Percentiles rank a stretch among this genome's conserved stretches.
Conservation (phyloP, 257 asterid genomes). For the Fraxinus pennsylvanica region DNA sequence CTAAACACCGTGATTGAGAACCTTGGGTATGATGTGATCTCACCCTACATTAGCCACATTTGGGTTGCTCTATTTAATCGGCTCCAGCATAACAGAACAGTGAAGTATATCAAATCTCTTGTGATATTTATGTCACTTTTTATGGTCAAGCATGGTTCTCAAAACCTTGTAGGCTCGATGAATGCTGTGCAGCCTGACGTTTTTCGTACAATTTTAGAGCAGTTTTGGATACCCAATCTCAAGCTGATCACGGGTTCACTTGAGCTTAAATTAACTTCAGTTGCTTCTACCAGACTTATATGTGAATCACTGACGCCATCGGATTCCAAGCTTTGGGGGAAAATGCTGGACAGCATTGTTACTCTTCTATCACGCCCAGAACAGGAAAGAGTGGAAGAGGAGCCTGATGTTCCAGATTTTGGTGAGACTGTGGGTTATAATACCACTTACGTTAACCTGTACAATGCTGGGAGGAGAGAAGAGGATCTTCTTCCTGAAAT, state of each 20-base stretch:
- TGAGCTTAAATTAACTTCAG: slow-evolving; percentile 82
- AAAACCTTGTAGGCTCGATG: slow-evolving; percentile 66
- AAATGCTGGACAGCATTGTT: slow-evolving; percentile 84
- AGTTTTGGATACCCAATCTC: slow-evolving; percentile 85
- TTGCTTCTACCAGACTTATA: slow-evolving; percentile 75
- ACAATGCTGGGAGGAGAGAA: slow-evolving; percentile 84
- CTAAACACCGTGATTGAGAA: slow-evolving; percentile 89
- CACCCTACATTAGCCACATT: slow-evolving; percentile 57
- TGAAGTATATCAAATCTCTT: slow-evolving; percentile 72
- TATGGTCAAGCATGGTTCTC: slow-evolving; percentile 72
- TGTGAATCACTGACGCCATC: slow-evolving; percentile 64
- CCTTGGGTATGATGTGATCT: slow-evolving; percentile 70
- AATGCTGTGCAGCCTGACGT: slow-evolving; percentile 70
- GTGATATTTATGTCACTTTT: slow-evolving; percentile 84
- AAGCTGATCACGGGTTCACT: slow-evolving; percentile 66
- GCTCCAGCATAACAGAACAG: slow-evolving; percentile 56
- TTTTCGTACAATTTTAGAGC: slow-evolving; percentile 59
- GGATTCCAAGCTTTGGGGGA: slow-evolving; percentile 74
- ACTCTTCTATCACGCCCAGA: slow-evolving; percentile 80
- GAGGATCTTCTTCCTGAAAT: slow-evolving; percentile 84
- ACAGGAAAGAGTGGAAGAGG: slow-evolving; percentile 78
- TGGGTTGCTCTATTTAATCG: slow-evolving; percentile 77
- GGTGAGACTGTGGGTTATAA: slow-evolving; percentile 73
- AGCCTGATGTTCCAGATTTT: slow-evolving; percentile 84
- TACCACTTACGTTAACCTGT: slow-evolving; percentile 69